phyloP scores from a whole-genome alignment of 345 rosid genomes.

The Eutrema japonicum region DNA sequence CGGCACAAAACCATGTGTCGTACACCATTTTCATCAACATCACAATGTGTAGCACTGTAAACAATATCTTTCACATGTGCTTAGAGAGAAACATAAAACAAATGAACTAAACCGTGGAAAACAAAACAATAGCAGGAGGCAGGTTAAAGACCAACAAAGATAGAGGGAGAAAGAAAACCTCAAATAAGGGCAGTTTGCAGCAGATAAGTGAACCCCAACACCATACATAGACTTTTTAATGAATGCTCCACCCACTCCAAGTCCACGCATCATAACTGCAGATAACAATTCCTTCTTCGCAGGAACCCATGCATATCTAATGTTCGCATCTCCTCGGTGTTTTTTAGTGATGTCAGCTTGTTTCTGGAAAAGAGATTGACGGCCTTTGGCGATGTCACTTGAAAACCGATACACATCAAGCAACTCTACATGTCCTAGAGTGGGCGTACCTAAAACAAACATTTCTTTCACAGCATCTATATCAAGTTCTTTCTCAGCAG shows the following conservation, averaged over 20 bases:
- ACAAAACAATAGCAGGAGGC: not conserved
- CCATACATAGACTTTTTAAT: constrained; percentile 53
- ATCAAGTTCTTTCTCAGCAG: constrained; percentile 48
- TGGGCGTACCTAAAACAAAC: constrained; percentile 56
- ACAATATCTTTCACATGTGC: constrained; percentile 40
- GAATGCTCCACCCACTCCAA: constrained; percentile 61
- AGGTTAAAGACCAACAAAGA: not conserved
- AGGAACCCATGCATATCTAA: constrained; percentile 87
- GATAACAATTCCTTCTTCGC: constrained; percentile 52
- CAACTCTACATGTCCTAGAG: constrained; percentile 52
- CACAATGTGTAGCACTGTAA: constrained; percentile 76
- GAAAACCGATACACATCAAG: constrained; percentile 50
- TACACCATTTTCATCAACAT: constrained; percentile 86
- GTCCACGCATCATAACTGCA: constrained; percentile 56
- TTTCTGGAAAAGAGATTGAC: constrained; percentile 69
- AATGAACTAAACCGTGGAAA: not conserved
- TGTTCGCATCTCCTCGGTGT: constrained; percentile 75
- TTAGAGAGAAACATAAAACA: constrained; percentile 18
- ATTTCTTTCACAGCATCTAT: constrained; percentile 47
- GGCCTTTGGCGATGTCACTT: constrained; percentile 47
- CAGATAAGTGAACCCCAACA: constrained; percentile 74
- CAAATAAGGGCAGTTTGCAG: constrained; percentile 53
- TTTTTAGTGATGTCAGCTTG: constrained; percentile 66
- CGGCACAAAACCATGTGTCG: constrained; percentile 69
- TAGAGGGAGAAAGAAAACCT: constrained; percentile 50